Evolutionary conservation across 495 filamentous ascomycete species (phyloP).

Genomic region (Pyronema omphalodes): DNA sequence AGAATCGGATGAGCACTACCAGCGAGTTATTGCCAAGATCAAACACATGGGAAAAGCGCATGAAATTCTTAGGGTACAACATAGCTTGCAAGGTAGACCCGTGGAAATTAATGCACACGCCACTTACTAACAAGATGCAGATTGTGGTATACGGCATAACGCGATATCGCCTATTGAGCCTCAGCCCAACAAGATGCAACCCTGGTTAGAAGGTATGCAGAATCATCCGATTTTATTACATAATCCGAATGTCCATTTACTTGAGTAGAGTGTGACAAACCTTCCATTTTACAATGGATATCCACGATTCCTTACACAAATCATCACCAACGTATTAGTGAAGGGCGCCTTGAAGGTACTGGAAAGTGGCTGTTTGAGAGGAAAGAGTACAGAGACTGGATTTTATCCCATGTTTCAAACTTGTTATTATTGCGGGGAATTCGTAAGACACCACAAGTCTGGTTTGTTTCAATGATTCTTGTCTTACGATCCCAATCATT

Average conservation of each 20-base stretch:
- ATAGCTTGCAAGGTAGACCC: too few relatives aligned
- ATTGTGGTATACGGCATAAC: too few relatives aligned
- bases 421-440: slow-evolving; percentile 1
- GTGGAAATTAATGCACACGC: too few relatives aligned
- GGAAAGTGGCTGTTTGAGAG: slow-evolving; percentile 12
- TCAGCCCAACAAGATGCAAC: not conserved
- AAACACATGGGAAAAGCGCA: too few relatives aligned
- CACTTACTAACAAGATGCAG: too few relatives aligned
- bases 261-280: not conserved
- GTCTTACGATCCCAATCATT: too few relatives aligned
- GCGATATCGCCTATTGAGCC: too few relatives aligned
- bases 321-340: slow-evolving; percentile 3
- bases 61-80: too few relatives aligned
- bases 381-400: slow-evolving; percentile 8
- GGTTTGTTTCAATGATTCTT: too few relatives aligned
- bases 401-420: not conserved
- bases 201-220: not conserved
- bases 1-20: too few relatives aligned
- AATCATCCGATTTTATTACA: not conserved
- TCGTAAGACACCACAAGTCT: too few relatives aligned
- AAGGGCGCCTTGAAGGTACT: slow-evolving; percentile 6
- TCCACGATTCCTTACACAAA: slow-evolving; percentile 3
- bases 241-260: not conserved
- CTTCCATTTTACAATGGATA: slow-evolving; percentile 9
- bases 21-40: too few relatives aligned